Evolutionary conservation across 108 stramenopile genomes (phyloP), one percentile per base, ranked within the genome.

Genomic region (Nitzschia putrida): DNA sequence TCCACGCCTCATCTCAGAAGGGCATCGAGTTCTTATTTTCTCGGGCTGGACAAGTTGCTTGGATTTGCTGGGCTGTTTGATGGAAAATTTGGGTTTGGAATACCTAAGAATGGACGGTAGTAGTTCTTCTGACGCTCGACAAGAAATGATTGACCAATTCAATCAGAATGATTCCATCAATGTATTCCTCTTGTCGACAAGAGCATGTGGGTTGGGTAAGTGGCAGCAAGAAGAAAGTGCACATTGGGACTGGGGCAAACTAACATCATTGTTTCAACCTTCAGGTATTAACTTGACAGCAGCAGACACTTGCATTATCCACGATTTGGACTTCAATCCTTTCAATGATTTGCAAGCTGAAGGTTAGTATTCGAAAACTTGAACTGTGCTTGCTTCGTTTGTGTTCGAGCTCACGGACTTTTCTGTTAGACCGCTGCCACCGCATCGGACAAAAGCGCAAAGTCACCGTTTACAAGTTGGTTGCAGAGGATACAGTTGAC

Each of bases 271-370:
- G 90, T 8, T 83, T 90, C 18, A 22, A n/a, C 53, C 20, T 54
- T n/a, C 18, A 22, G 96, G 94, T 16, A 88, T 90, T 55, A 83
- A 78, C 51, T 79, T 97, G 51, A 92, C 97, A 8, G 80, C 91
- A 13, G 98, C 98, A 0, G 95, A 98, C 78, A 92, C 92, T 0
- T 97, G 97, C 61, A 97, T 99, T 51, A 80, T 99, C 38, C 94
- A 97, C 76, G 98, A 99, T 82, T 69, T 92, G 24, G 95, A 97
- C 76, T 98, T 97, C 82, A 98, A 98, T 71, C 98, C 98, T 10
- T 92, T 94, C 78, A 94, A 94, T 58, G 98, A 99, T 78, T 69
- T 87, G 52, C 98, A 99, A 66, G 98, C 98, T 13, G 90, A 96
- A 85, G 61, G 61, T 63, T 21, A 9, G 61, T 59, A 4, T 25